These are phyloP conservation scores for Pneumocystis sp. DNA, from an alignment of 1,139 yeast species.

Conservation along the genomic window DNA sequence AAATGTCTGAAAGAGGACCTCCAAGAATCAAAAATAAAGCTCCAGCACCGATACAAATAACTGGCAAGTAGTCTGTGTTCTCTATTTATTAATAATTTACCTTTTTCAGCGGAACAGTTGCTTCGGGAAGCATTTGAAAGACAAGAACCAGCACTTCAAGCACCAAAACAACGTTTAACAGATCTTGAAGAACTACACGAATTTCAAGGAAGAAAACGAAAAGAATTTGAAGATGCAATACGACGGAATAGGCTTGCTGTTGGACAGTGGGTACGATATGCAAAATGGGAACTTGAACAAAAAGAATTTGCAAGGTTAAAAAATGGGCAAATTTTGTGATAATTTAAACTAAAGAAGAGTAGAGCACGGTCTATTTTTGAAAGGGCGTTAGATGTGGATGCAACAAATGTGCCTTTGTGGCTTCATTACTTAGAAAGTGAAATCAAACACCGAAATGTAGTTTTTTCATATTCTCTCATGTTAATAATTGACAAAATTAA, in stretches of 20 bases:
- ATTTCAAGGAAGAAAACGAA: slow-evolving; percentile 57
- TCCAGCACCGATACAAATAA: slow-evolving; percentile 32
- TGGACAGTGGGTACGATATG: slow-evolving; percentile 88
- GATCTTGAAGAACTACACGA: slow-evolving; percentile 72
- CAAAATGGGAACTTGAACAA: slow-evolving; percentile 71
- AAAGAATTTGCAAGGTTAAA: slow-evolving; percentile 38
- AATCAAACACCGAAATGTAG: slow-evolving; percentile 41
- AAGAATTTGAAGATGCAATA: slow-evolving; percentile 72
- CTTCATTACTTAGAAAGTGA: slow-evolving; percentile 68
- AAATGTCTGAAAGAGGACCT: slow-evolving; percentile 14
- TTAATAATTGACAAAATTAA: background rate
- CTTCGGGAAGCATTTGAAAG: slow-evolving; percentile 41
- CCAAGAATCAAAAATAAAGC: slow-evolving; percentile 29
- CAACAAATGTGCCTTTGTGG: slow-evolving; percentile 73
- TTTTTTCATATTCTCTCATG: background rate
- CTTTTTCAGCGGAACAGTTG: slow-evolving; percentile 39
- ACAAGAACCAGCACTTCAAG: slow-evolving; percentile 29
- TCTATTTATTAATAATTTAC: background rate
- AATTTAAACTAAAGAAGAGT: slow-evolving; percentile 6
- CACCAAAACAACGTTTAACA: slow-evolving; percentile 41
- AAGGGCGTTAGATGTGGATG: slow-evolving; percentile 66
- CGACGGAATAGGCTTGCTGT: slow-evolving; percentile 66
- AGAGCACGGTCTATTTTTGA: slow-evolving; percentile 81
- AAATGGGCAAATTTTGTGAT: background rate
- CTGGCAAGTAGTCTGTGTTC: background rate